Evolutionary conservation across 2,329 filamentous ascomycete genomes (phyloP).

Genomic region (Fusarium ambrosium): DNA sequence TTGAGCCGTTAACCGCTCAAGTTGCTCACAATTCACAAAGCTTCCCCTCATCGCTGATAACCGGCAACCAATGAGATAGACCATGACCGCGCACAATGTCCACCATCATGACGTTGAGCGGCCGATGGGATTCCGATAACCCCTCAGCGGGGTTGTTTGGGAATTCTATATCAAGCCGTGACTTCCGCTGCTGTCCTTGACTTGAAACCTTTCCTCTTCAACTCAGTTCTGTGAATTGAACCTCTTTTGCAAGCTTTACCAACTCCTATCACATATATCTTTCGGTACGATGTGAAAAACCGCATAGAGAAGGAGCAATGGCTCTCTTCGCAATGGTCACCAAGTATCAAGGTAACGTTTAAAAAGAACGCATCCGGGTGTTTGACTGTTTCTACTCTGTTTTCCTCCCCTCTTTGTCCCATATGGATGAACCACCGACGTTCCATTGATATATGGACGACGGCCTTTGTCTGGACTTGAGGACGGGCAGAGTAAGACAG

Average conservation of each 20-base stretch:
- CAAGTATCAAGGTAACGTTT: conserved; percentile 61
- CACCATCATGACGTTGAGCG: conserved; percentile 41
- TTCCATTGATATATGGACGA: background rate
- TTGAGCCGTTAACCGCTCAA: conserved; percentile 14
- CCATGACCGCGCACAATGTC: conserved; percentile 1
- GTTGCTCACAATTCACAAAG: conserved; percentile 6
- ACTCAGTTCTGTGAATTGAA: conserved; percentile 8
- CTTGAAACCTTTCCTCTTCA: background rate
- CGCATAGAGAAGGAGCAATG: conserved; percentile 41
- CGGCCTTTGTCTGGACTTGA: conserved; percentile 5
- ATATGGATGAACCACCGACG: background rate
- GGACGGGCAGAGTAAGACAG: conserved; percentile 45
- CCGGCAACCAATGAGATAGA: conserved; percentile 36
- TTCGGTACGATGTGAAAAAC: conserved; percentile 47
- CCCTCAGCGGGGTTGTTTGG: conserved; percentile 40
- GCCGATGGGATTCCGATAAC: conserved; percentile 28
- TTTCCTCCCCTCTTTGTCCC: conserved; percentile 10
- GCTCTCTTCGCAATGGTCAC: conserved; percentile 45
- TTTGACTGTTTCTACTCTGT: conserved; percentile 48
- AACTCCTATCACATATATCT: conserved; percentile 6
- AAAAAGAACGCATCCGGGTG: conserved; percentile 63
- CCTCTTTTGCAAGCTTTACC: background rate
- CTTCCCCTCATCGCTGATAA: conserved; percentile 26
- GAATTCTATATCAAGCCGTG: conserved; percentile 32
- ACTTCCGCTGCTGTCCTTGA: conserved; percentile 4